A percentile compares a stretch with the other conserved stretches of the same genome.
phyloP scores from a whole-genome alignment of 1,139 yeast species.

The Kodamaea ohmeri region DNA sequence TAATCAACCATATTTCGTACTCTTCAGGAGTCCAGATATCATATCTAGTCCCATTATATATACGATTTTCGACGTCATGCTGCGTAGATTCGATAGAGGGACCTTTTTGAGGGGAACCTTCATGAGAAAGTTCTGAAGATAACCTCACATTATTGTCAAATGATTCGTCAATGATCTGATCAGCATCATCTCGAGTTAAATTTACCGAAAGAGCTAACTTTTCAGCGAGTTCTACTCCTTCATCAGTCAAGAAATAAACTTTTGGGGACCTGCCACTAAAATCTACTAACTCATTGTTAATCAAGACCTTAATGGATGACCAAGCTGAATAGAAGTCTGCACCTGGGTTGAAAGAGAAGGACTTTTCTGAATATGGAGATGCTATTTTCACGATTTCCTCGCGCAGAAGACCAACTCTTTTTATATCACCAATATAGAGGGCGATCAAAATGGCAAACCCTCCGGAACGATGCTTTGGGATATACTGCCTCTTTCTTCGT shows the following conservation, averaged over 20 bases:
- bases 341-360: slow-evolving; percentile 63
- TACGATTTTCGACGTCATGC: slow-evolving; percentile 27
- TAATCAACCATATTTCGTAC: slow-evolving; percentile 58
- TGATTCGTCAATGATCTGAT: slow-evolving; percentile 18
- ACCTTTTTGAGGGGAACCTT: not conserved
- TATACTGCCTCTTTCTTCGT: slow-evolving; percentile 45
- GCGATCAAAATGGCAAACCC: slow-evolving; percentile 81
- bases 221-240: slow-evolving; percentile 64
- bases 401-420: slow-evolving; percentile 54
- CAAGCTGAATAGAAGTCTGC: slow-evolving; percentile 77
- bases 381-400: slow-evolving; percentile 59
- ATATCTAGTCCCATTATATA: slow-evolving; percentile 26
- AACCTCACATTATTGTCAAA: slow-evolving; percentile 37
- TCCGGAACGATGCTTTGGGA: slow-evolving; percentile 80
- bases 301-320: slow-evolving; percentile 64
- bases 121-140: slow-evolving; percentile 22
- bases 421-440: slow-evolving; percentile 51
- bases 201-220: slow-evolving; percentile 42
- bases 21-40: slow-evolving; percentile 39
- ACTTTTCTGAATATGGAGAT: slow-evolving; percentile 57
- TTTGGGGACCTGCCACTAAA: slow-evolving; percentile 56
- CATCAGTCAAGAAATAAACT: slow-evolving; percentile 66
- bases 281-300: slow-evolving; percentile 60
- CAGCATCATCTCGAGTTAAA: slow-evolving; percentile 2
- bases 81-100: no score